Base-by-base conservation (phyloP, 1,284 basidiomycete species). In the Flammula alnicola region DNA sequence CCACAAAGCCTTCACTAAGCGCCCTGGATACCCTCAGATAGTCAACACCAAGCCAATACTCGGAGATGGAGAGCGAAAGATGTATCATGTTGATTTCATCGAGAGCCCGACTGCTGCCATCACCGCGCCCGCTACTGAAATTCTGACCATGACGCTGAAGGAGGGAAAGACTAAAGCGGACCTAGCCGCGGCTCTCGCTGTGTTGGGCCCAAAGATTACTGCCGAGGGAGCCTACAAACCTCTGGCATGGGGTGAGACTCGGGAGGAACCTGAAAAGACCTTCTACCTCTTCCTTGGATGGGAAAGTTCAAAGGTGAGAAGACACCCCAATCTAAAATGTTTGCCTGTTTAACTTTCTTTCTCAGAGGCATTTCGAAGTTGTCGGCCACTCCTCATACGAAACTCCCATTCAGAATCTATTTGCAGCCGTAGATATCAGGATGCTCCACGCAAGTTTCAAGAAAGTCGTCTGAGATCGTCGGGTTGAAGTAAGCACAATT, bases 231-330 rank as follows among this genome's bases (percentile, higher is more conserved):
- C 49, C 3, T 60, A 57, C 29, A 37, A 36, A 3, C 60, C 63
- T n/a, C 51, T 52, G 16, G 20, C 51, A 1, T 60, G 53, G 47
- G 59, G 56, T 1, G 53, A 52, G 41, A 58, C 51, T 33, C 23
- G 48, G 6, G 63, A 64, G 45, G 50, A 62, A 31, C 54, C 58
- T 22, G 47, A 33, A 16, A 55, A 51, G 32, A 39, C 37, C 9
- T 62, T 55, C 38, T 37, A 57, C 17, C 26, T 62, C 23, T 23
- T 61, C 12, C 51, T 64, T 33, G 65, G 65, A 6, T 67, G 65
- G 65, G 60, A 63, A 17, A 63, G 60, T 29, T 47, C 58, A 8
- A 55, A 56, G 40, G 65, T 64, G 17, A 20, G 46, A 11, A 23
- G 19, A 11, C 11, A 9, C 22, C 36, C 36, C 17, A 31, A 12